Conservation (phyloP, 805 yeast species). For the Barnettozyma pratensis region DNA sequence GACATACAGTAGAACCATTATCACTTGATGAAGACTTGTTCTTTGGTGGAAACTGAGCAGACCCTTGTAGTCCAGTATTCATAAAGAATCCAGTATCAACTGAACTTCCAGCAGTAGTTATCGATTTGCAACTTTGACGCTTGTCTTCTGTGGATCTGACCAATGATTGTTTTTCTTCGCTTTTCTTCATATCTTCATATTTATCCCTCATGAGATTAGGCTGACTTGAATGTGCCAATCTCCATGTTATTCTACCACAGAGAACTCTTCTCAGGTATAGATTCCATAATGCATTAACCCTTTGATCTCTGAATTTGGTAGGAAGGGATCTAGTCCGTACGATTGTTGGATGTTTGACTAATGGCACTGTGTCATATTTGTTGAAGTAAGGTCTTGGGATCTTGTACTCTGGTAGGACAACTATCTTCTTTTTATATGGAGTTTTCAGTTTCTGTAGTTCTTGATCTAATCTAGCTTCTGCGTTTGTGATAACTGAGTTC, state of each 20-base stretch:
- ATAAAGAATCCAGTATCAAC: constrained; percentile 23
- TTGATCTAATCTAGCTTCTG: constrained; percentile 19
- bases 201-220: constrained; percentile 1
- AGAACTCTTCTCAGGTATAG: constrained; percentile 28
- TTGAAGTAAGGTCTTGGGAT: constrained; percentile 12
- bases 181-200: constrained; percentile 2
- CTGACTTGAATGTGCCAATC: constrained; percentile 19
- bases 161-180: constrained; percentile 1
- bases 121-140: background rate
- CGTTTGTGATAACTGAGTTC: constrained; percentile 18
- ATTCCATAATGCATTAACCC: constrained; percentile 27
- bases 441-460: constrained; percentile 19
- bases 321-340: constrained; percentile 22
- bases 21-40: constrained; percentile 2
- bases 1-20: background rate
- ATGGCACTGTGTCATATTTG: constrained; percentile 14
- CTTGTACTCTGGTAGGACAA: constrained; percentile 9
- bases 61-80: constrained; percentile 6
- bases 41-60: constrained; percentile 2
- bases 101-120: constrained; percentile 10
- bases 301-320: constrained; percentile 8
- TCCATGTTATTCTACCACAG: constrained; percentile 28
- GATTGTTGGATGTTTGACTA: constrained; percentile 5
- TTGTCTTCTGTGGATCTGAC: background rate
- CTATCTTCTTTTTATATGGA: constrained; percentile 1